A percentile compares a stretch with the other conserved stretches of the same genome.
Conservation (phyloP, 352 stramenopile genomes). For the Blastocystis sp. region DNA sequence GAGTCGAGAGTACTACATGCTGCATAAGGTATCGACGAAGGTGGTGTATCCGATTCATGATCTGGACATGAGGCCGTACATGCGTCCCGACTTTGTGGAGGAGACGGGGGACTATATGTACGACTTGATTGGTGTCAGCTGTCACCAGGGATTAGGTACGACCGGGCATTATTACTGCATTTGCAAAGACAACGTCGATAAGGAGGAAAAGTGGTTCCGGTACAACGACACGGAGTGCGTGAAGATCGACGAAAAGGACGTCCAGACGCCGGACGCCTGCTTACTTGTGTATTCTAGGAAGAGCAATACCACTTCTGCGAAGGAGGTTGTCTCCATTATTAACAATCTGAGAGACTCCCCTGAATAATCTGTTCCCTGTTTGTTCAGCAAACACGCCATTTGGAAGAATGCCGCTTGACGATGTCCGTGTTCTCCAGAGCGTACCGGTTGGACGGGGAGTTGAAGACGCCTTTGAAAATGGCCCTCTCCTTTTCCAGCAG, state of each 20-base stretch:
- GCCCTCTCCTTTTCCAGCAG: constrained; percentile 9
- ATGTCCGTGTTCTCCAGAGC: constrained; percentile 47
- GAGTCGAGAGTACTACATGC: not conserved
- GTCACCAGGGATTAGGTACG: not conserved
- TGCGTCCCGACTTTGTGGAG: not conserved
- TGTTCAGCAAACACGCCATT: constrained; percentile 31
- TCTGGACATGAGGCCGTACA: constrained; percentile 20
- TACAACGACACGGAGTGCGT: constrained; percentile 22
- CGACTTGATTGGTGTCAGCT: constrained; percentile 43
- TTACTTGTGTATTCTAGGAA: constrained; percentile 27
- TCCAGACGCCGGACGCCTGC: constrained; percentile 1
- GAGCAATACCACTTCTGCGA: not conserved
- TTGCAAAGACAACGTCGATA: constrained; percentile 43
- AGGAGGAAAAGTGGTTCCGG: constrained; percentile 6
- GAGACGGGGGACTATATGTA: constrained; percentile 26
- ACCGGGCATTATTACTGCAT: constrained; percentile 23
- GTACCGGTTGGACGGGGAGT: constrained; percentile 1
- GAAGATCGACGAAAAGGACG: not conserved
- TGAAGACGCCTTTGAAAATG: constrained; percentile 16
- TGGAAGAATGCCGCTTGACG: constrained; percentile 13
- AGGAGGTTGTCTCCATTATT: constrained; percentile 1
- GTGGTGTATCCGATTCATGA: constrained; percentile 12
- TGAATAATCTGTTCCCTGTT: not conserved
- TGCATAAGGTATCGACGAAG: constrained; percentile 21
- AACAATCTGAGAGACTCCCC: not conserved